Base-by-base conservation (phyloP, 306 rosid species). In the Senna siamea region DNA sequence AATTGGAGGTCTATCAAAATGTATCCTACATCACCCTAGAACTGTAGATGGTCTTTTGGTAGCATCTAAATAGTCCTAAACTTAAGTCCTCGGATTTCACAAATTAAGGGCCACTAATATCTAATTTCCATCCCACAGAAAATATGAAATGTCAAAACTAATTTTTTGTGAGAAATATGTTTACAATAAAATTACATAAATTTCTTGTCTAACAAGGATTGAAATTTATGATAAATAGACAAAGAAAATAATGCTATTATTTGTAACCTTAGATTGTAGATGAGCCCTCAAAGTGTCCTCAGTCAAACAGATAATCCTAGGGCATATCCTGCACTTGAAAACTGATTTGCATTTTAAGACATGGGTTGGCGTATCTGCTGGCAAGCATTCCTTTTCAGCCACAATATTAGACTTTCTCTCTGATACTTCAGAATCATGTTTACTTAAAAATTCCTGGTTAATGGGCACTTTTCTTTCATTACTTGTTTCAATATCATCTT, bases 321-420 rank as follows among this genome's bases (percentile, higher is more conserved):
- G 98, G 80, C 98, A 93, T 61, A 93, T 56, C 91, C 83, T 89
- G 84, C 98, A 93, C 86, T 91, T 93, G 53, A 91, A 91, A 70
- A 85, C 89, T 40, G 98, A 89, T 81, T 91, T 93, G 82, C 86
- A 70, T 81, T 88, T 80, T 51, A 91, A 74, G 63, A 93, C 54
- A 51, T 74, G 76, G 46, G 71, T 82, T 35, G 88, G 82, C 32
- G 70, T 34, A 74, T 83, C 89, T 38, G 34, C 70, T 6, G 73
- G 76, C 43, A 69, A 34, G 46, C 81, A 60, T 52, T 86, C 80
- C 73, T 69, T 53, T 55, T 77, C 82, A 4, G 40, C 74, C 65
- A 23, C 15, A 19, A 54, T 66, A 30, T 78, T 37, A 64, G 93
- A 69, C 61, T 43, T 56, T 52, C 54, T 61, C 69, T 77, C 81